phyloP scores from a whole-genome alignment of 108 stramenopile genomes.

The Discostella pseudostelligera region DNA sequence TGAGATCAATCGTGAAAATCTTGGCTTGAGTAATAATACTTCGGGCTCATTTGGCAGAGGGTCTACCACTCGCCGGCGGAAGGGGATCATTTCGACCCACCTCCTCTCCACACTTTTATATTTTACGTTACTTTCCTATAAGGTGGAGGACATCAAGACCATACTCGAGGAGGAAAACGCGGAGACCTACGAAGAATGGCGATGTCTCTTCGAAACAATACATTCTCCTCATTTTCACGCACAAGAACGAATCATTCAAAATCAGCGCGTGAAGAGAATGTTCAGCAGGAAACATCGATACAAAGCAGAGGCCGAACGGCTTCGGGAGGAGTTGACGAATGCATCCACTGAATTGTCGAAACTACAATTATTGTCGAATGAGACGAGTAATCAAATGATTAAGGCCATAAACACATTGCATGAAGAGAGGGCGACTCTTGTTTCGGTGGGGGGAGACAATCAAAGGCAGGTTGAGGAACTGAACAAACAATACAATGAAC shows the following conservation, averaged over 20 bases:
- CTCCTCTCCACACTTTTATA: slow-evolving; percentile 37
- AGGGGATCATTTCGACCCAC: slow-evolving; percentile 9
- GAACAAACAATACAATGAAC: slow-evolving; percentile 10
- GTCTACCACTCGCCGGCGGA: neutral
- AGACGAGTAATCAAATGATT: slow-evolving; percentile 36
- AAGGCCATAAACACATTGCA: slow-evolving; percentile 36
- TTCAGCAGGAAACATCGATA: slow-evolving; percentile 38
- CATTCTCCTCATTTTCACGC: slow-evolving; percentile 47
- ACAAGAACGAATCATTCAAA: slow-evolving; percentile 34
- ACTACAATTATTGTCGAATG: slow-evolving; percentile 29
- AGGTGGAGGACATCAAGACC: slow-evolving; percentile 44
- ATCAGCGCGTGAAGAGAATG: slow-evolving; percentile 21
- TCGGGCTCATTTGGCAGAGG: neutral
- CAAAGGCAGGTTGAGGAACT: slow-evolving; percentile 19
- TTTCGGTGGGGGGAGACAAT: slow-evolving; percentile 19
- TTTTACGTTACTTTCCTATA: slow-evolving; percentile 34
- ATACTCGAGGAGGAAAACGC: slow-evolving; percentile 39
- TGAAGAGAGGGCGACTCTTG: slow-evolving; percentile 30
- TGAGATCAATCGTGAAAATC: slow-evolving; percentile 32
- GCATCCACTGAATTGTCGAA: slow-evolving; percentile 18
- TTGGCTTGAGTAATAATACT: slow-evolving; percentile 6
- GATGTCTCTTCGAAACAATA: slow-evolving; percentile 23
- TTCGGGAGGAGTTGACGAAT: slow-evolving; percentile 14
- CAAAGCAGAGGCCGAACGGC: slow-evolving; percentile 12
- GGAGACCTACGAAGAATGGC: slow-evolving; percentile 32